phyloP scores from a whole-genome alignment of 768 basidiomycete genomes.

The Mycena indigotica region DNA sequence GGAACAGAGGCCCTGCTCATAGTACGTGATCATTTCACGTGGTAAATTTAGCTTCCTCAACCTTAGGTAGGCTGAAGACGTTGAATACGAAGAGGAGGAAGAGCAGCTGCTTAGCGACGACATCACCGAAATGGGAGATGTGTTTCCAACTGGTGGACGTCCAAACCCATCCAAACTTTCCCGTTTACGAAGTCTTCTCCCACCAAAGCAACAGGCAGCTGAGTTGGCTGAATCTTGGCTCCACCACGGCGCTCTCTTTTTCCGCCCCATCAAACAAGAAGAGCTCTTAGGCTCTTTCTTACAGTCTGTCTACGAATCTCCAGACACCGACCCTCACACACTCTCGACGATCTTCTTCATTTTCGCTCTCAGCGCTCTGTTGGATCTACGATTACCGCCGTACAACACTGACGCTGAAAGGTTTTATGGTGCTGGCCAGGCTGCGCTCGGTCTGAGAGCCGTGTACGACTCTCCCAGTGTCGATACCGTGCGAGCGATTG shows the following conservation, averaged over 20 bases:
- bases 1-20: slow-evolving; percentile 54
- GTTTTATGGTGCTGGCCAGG: slow-evolving; percentile 59
- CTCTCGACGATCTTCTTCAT: slow-evolving; percentile 60
- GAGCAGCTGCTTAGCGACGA: slow-evolving; percentile 28
- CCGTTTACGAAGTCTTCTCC: slow-evolving; percentile 44
- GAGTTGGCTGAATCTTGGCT: slow-evolving; percentile 45
- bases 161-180: slow-evolving; percentile 33
- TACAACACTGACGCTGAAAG: slow-evolving; percentile 63
- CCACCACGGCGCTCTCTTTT: slow-evolving; percentile 50
- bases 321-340: slow-evolving; percentile 38
- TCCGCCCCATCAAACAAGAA: slow-evolving; percentile 51
- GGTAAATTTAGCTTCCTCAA: neutral
- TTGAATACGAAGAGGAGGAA: slow-evolving; percentile 25
- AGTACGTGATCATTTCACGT: slow-evolving; percentile 2
- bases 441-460: slow-evolving; percentile 51
- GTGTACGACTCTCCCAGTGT: slow-evolving; percentile 58
- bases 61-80: slow-evolving; percentile 23
- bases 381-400: slow-evolving; percentile 52
- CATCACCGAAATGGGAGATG: slow-evolving; percentile 39
- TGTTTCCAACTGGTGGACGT: slow-evolving; percentile 41
- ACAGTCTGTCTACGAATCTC: slow-evolving; percentile 39
- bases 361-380: slow-evolving; percentile 62
- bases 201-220: slow-evolving; percentile 44
- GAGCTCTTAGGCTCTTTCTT: slow-evolving; percentile 46
- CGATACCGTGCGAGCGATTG: slow-evolving; percentile 61